Base-by-base conservation (phyloP, 768 basidiomycete species). In the Pleurotus citrinopileatus region DNA sequence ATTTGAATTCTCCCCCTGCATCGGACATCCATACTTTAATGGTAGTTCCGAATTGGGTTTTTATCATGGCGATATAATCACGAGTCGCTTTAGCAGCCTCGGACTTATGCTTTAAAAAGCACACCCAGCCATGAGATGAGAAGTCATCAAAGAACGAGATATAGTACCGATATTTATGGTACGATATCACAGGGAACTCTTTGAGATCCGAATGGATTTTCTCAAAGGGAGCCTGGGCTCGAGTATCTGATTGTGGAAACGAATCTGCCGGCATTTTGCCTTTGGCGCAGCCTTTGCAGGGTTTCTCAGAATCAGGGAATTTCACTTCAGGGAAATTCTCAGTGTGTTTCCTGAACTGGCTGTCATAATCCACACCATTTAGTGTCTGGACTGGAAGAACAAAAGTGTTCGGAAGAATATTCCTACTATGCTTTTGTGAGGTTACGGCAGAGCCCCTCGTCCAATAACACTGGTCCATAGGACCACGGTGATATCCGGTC, bases 1-100 rank as follows among this genome's bases (percentile, higher is more conserved):
- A 42, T 25, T 58, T 36, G 28, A 51, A 62, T 53, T 60, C 61
- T 19, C 42, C 47, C 13, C 54, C 59, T 13, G 52, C 52, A 57
- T 62, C 57, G 22, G 42, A 55, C 4, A 25, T 27, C 25, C 55
- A 38, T 22, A 19, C 25, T 45, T 56, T 59, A 26, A 60, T 32
- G 1, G 25, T 43, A 17, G 42, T 48, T 4, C 54, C 55, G 19
- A 27, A 45, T 32, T 58, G 57, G 26, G 51, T 59, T 23, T 53
- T 23, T 9, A 60, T 45, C 19, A 53, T 54, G 15, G 28, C 44
- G 34, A 40, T 23, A 42, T 56, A 55, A 8, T 55, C 17, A 22
- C 19, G 13, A 26, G 55, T 53, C 17, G 22, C 44, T 10, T 53
- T 44, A 9, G 17, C 20, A 43, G 57, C 55, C 22, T 60, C 54